Conservation (phyloP, 2,329 filamentous ascomycete species). For the Talaromyces sp. region DNA sequence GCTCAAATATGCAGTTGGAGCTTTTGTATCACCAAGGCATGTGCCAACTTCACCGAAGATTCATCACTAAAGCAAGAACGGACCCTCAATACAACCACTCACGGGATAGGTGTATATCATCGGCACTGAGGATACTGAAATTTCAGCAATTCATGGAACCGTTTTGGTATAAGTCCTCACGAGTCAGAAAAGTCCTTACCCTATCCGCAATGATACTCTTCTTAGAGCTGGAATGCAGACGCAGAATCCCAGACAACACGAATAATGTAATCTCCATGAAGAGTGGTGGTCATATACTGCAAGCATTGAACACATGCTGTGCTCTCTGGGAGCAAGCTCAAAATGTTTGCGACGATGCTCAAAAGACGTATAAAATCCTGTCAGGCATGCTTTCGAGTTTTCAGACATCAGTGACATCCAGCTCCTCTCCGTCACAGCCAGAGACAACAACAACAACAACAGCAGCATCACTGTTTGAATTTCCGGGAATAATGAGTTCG, state of each 20-base stretch:
- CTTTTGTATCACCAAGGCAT: constrained; percentile 78
- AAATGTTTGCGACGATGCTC: constrained; percentile 3
- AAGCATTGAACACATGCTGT: constrained; percentile 10
- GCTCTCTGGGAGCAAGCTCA: constrained; percentile 6
- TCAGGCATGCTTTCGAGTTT: constrained; percentile 10
- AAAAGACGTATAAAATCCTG: constrained; percentile 7
- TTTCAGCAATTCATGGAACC: constrained; percentile 8
- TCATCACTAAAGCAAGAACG: constrained; percentile 67
- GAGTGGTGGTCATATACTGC: not conserved
- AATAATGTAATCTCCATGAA: not conserved
- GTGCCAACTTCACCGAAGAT: constrained; percentile 83
- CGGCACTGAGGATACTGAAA: constrained; percentile 36
- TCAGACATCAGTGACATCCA: not conserved
- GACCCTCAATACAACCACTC: constrained; percentile 81
- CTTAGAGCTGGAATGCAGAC: constrained; percentile 12
- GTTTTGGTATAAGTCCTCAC: constrained; percentile 10
- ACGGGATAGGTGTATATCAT: constrained; percentile 78
- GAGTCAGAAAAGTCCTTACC: not conserved
- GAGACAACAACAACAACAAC: too few species aligned
- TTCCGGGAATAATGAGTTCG: not conserved
- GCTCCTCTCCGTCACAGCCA: not conserved
- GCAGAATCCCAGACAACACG: not conserved
- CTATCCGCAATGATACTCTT: constrained; percentile 12
- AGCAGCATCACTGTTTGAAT: not conserved
- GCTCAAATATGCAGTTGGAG: constrained; percentile 5